Conservation (phyloP, 352 stramenopile genomes). For the Blastocystis sp. region DNA sequence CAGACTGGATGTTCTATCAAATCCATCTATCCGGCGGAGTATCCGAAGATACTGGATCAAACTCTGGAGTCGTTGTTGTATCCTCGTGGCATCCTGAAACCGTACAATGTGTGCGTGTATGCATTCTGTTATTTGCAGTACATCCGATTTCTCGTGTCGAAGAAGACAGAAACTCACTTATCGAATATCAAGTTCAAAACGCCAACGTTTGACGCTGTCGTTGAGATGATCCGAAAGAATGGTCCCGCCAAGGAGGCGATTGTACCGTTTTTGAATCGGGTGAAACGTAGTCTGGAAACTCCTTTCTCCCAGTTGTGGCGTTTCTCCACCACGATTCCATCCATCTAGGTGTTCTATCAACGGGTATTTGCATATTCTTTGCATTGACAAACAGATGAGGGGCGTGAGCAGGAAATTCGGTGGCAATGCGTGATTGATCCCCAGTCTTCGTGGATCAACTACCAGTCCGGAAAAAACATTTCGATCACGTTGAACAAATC, state of each 20-base stretch:
- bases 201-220: background rate
- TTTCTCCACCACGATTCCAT: slow-evolving; percentile 11
- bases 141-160: slow-evolving; percentile 30
- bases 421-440: background rate
- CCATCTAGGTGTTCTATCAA: background rate
- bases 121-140: background rate
- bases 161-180: background rate
- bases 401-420: background rate
- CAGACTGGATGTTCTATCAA: background rate
- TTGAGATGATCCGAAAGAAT: background rate
- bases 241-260: background rate
- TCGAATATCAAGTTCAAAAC: background rate
- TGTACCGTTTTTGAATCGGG: background rate
- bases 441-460: background rate
- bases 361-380: background rate
- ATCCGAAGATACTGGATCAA: background rate
- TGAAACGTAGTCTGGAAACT: background rate
- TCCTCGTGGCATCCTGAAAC: background rate
- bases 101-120: background rate
- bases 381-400: background rate
- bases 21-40: slow-evolving; percentile 23
- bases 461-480: background rate
- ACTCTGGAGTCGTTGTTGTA: background rate
- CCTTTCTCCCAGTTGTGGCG: background rate
- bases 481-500: no score